A percentile compares a stretch with the other conserved stretches of the same genome.
These are phyloP conservation scores for Aspergillus panamensis DNA, from an alignment of 495 filamentous ascomycete species.

Conservation along the genomic window DNA sequence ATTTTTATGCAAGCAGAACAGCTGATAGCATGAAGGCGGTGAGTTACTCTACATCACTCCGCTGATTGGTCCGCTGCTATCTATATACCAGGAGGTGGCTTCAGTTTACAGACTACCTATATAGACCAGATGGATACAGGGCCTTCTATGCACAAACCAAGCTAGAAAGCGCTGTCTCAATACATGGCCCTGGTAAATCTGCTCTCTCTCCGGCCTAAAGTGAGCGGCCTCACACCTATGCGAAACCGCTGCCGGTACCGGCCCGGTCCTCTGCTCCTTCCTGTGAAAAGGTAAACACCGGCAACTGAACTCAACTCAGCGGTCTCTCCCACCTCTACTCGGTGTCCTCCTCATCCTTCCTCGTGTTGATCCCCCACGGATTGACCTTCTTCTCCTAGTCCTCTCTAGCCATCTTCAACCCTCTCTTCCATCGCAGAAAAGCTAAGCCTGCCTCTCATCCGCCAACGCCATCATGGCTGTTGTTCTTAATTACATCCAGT, in stretches of 20 bases:
- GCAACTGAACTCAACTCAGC: neutral
- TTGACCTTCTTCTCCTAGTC: neutral
- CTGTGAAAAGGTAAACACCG: slow-evolving; percentile 7
- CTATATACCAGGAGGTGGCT: neutral
- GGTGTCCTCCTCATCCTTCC: neutral
- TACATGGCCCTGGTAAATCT: too few species aligned
- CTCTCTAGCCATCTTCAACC: neutral
- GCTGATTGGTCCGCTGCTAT: neutral
- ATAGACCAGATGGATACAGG: slow-evolving; percentile 24
- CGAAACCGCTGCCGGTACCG: slow-evolving; percentile 22
- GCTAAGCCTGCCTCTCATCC: neutral
- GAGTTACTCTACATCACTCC: neutral
- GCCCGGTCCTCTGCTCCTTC: slow-evolving; percentile 21
- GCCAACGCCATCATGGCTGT: slow-evolving; percentile 8
- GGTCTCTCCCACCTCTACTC: slow-evolving; percentile 4
- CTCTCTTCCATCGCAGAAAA: neutral
- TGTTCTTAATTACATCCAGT: slow-evolving; percentile 25
- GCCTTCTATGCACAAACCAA: too few species aligned
- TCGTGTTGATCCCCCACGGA: neutral
- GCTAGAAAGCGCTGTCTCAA: too few species aligned
- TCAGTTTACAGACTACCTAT: too few species aligned
- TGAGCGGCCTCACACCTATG: neutral
- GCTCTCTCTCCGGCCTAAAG: too few species aligned
- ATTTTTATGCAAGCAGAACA: neutral
- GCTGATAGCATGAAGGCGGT: neutral